phyloP scores from a whole-genome alignment of 495 filamentous ascomycete genomes.

The Aspergillus steynii region DNA sequence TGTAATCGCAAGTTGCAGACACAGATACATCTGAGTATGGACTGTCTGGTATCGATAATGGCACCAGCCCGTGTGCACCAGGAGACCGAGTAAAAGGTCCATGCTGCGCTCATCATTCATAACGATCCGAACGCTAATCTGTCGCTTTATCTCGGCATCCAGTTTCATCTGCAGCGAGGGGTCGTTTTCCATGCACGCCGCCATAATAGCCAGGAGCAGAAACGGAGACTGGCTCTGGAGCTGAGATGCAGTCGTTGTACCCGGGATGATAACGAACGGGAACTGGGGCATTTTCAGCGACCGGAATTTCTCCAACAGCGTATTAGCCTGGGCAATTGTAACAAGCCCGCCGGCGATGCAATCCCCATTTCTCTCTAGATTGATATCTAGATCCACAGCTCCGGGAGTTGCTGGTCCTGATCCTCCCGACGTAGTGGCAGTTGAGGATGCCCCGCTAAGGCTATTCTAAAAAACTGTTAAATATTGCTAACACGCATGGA shows the following conservation, averaged over 20 bases:
- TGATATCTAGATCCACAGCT: not conserved
- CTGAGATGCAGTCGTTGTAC: not conserved
- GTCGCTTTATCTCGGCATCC: not conserved
- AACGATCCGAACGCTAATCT: not conserved
- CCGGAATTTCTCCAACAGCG: constrained; percentile 11
- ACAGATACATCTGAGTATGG: constrained; percentile 4
- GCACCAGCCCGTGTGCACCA: constrained; percentile 10
- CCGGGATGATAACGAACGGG: constrained; percentile 9
- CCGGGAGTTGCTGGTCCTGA: no score
- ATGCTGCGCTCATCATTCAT: constrained; percentile 7
- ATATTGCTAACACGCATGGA: not conserved
- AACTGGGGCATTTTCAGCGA: constrained; percentile 11
- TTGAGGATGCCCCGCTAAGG: not conserved
- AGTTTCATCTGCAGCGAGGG: not conserved
- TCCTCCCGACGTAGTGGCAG: not conserved
- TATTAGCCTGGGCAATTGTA: not conserved
- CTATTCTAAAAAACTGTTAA: not conserved
- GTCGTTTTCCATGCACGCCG: constrained; percentile 1
- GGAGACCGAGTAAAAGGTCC: constrained; percentile 6
- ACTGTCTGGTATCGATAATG: constrained; percentile 7
- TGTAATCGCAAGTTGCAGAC: constrained; percentile 2
- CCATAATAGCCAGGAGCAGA: not conserved
- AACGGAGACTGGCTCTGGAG: not conserved
- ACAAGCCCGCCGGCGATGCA: not conserved
- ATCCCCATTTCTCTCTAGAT: not conserved